phyloP scores from a whole-genome alignment of 2,329 filamentous ascomycete species.

The Westerdykella aurantiaca region DNA sequence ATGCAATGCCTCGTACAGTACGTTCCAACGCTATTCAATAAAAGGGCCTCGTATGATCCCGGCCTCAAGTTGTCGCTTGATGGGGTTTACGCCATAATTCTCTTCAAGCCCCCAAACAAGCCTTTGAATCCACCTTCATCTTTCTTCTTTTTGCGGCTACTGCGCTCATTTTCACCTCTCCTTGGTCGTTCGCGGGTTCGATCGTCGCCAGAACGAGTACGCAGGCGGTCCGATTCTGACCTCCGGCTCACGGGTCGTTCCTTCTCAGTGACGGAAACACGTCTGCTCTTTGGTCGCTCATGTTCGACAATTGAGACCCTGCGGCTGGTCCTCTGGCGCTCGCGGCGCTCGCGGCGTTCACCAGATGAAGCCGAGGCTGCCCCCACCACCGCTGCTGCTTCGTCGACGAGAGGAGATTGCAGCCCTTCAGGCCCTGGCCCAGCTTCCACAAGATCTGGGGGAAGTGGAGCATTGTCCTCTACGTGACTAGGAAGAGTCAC shows the following conservation, averaged over 20 bases:
- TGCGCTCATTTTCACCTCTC: constrained; percentile 23
- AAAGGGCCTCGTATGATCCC: background rate
- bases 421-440: constrained; percentile 8
- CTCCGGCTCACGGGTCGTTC: constrained; percentile 25
- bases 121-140: constrained; percentile 26
- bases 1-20: too few species aligned
- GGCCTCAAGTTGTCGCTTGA: background rate
- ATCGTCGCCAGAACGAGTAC: constrained; percentile 22
- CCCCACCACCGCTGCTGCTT: constrained; percentile 22
- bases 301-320: constrained; percentile 23
- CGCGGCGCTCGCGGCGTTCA: constrained; percentile 25
- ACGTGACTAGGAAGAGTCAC: constrained; percentile 12
- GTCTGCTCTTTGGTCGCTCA: constrained; percentile 26
- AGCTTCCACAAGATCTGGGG: constrained; percentile 16
- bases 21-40: background rate
- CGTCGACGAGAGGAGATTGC: constrained; percentile 17
- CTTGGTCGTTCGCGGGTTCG: constrained; percentile 12
- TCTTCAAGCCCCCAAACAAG: constrained; percentile 30
- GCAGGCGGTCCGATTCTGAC: constrained; percentile 23
- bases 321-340: constrained; percentile 14
- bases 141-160: constrained; percentile 16
- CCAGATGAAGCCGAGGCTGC: constrained; percentile 23
- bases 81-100: constrained; percentile 17
- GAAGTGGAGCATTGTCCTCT: constrained; percentile 16
- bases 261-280: constrained; percentile 27